Evolutionary conservation across 2,329 filamentous ascomycete genomes (phyloP).

Genomic region (Dothideomycetes sp.): DNA sequence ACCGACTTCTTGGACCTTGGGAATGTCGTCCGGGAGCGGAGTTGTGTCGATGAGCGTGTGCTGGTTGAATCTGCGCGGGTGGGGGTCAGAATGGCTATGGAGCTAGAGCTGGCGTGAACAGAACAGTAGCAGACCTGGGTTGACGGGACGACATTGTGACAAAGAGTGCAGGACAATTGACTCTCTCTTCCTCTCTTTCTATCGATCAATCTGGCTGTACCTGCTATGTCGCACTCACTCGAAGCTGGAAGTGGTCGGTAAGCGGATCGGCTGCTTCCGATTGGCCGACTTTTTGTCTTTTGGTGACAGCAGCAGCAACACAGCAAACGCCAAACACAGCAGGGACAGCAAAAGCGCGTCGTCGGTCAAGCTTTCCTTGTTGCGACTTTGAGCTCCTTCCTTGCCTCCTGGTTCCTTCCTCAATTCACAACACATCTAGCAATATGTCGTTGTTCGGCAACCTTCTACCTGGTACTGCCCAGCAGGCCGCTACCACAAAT

Average conservation of each 20-base stretch:
- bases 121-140: conserved; percentile 42
- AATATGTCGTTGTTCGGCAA: conserved; percentile 12
- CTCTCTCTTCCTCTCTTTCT: too few relatives aligned
- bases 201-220: conserved; percentile 3
- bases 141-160: conserved; percentile 54
- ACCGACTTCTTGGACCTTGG: conserved; percentile 87
- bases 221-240: conserved; percentile 1
- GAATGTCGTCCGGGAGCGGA: conserved; percentile 83
- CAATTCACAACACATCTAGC: too few relatives aligned
- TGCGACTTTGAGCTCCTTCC: too few relatives aligned
- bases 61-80: conserved; percentile 77
- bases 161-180: conserved; percentile 21
- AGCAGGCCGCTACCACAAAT: conserved; percentile 3
- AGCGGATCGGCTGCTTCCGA: conserved; percentile 11
- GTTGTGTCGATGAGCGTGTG: conserved; percentile 90
- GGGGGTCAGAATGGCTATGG: too few relatives aligned
- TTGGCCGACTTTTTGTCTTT: too few relatives aligned
- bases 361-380: neutral
- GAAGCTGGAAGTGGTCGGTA: conserved; percentile 11
- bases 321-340: too few relatives aligned
- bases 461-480: conserved; percentile 1
- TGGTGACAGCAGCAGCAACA: too few relatives aligned
- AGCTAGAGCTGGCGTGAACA: too few relatives aligned
- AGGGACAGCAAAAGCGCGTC: too few relatives aligned
- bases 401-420: too few relatives aligned